phyloP scores from a whole-genome alignment of 306 rosid genomes.

The Spatholobus suberectus region DNA sequence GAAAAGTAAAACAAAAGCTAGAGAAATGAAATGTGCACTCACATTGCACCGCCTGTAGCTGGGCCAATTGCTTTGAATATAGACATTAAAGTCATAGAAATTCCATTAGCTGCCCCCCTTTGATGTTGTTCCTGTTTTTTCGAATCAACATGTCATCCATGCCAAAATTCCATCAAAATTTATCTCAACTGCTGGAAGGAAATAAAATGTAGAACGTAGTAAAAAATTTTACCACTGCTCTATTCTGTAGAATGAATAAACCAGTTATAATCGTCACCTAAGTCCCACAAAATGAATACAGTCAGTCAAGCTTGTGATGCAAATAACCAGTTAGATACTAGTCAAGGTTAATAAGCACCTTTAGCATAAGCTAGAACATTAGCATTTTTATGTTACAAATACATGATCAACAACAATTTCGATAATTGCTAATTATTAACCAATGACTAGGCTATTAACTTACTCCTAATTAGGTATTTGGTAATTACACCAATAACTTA shows the following conservation, averaged over 20 bases:
- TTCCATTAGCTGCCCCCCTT: constrained; percentile 87
- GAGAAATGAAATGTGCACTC: constrained; percentile 40
- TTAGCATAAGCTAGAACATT: too few relatives aligned
- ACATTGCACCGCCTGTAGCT: constrained; percentile 83
- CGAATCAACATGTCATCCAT: constrained; percentile 24
- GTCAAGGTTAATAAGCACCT: too few relatives aligned
- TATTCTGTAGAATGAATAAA: constrained; percentile 72
- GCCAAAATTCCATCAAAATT: background rate
- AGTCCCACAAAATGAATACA: background rate
- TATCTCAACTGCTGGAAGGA: background rate
- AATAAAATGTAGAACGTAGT: background rate
- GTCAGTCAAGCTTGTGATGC: constrained; percentile 6
- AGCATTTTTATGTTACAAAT: too few relatives aligned
- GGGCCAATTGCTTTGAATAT: constrained; percentile 80
- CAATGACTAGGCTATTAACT: too few relatives aligned
- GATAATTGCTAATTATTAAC: too few relatives aligned
- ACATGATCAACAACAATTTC: too few relatives aligned
- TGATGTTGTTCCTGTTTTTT: constrained; percentile 68
- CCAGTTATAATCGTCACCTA: constrained; percentile 63
- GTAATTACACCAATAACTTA: too few relatives aligned
- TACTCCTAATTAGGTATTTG: too few relatives aligned
- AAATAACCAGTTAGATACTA: too few relatives aligned
- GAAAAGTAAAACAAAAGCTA: background rate
- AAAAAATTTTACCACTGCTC: constrained; percentile 70
- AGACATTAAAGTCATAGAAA: constrained; percentile 79